These are phyloP conservation scores for cucumber (Cucumis sativus) DNA, from an alignment of 306 rosid genomes.

Conservation along the genomic window DNA sequence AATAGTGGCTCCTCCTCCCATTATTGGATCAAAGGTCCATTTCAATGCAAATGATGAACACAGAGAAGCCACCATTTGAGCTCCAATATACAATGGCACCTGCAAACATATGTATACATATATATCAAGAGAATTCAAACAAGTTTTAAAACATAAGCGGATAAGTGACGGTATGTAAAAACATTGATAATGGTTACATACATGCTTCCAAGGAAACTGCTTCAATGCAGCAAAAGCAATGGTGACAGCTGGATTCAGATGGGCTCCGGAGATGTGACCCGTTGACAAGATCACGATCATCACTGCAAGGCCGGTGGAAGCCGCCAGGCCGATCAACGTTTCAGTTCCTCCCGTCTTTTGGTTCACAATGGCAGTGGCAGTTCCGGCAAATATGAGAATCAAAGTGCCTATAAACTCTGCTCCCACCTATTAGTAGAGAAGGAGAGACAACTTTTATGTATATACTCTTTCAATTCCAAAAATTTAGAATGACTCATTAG, in stretches of 20 bases:
- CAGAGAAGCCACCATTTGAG: constrained; percentile 56
- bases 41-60: constrained; percentile 66
- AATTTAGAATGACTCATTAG: too few species aligned
- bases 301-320: constrained; percentile 61
- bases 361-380: constrained; percentile 67
- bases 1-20: constrained; percentile 77
- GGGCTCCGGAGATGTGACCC: constrained; percentile 87
- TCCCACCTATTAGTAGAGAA: constrained; percentile 39
- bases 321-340: constrained; percentile 58
- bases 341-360: constrained; percentile 49
- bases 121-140: not conserved
- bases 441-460: not conserved
- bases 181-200: constrained; percentile 19
- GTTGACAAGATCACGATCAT: constrained; percentile 69
- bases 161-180: too few species aligned
- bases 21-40: constrained; percentile 53
- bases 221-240: constrained; percentile 78
- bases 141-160: too few species aligned
- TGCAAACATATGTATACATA: not conserved
- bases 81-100: constrained; percentile 77
- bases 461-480: too few species aligned
- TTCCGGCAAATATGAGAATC: constrained; percentile 60
- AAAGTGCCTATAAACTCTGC: constrained; percentile 83
- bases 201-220: constrained; percentile 83
- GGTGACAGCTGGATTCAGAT: constrained; percentile 79